Conservation (phyloP, 306 rosid genomes). For the Vigna mungo region DNA sequence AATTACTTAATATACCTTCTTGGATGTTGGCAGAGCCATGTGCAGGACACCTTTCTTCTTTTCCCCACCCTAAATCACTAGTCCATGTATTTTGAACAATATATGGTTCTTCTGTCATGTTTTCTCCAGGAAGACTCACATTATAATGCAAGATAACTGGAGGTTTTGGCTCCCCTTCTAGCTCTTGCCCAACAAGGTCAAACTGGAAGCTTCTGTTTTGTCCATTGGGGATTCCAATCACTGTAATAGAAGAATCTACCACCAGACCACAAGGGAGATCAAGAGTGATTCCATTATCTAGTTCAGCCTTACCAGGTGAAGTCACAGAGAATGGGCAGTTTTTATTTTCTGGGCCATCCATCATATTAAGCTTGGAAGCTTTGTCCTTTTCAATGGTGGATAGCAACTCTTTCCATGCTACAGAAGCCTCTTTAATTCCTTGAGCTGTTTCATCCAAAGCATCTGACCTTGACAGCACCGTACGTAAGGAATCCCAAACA, state of each 20-base stretch:
- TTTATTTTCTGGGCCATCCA: slow-evolving; percentile 48
- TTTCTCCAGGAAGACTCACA: slow-evolving; percentile 79
- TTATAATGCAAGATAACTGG: slow-evolving; percentile 77
- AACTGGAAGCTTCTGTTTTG: slow-evolving; percentile 69
- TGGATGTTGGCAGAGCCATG: slow-evolving; percentile 58
- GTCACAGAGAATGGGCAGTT: slow-evolving; percentile 73
- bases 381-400: slow-evolving; percentile 54
- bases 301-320: slow-evolving; percentile 43
- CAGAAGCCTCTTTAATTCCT: slow-evolving; percentile 91
- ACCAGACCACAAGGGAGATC: slow-evolving; percentile 88
- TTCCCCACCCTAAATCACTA: slow-evolving; percentile 83
- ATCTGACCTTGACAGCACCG: slow-evolving; percentile 78
- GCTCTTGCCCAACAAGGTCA: slow-evolving; percentile 69
- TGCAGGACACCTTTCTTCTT: slow-evolving; percentile 79
- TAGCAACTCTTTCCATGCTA: slow-evolving; percentile 78
- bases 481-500: slow-evolving; percentile 68
- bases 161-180: slow-evolving; percentile 60
- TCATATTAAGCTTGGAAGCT: slow-evolving; percentile 52
- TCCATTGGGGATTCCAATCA: slow-evolving; percentile 85
- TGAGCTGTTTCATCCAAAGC: slow-evolving; percentile 79
- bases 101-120: slow-evolving; percentile 80
- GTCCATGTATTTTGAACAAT: slow-evolving; percentile 89
- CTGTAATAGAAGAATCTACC: slow-evolving; percentile 81
- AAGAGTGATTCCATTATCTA: slow-evolving; percentile 57
- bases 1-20: slow-evolving; percentile 57